Evolutionary conservation across 2,329 filamentous ascomycete species (phyloP), one percentile per base, ranked within the genome.

Genomic region (Penicillium sp.): DNA sequence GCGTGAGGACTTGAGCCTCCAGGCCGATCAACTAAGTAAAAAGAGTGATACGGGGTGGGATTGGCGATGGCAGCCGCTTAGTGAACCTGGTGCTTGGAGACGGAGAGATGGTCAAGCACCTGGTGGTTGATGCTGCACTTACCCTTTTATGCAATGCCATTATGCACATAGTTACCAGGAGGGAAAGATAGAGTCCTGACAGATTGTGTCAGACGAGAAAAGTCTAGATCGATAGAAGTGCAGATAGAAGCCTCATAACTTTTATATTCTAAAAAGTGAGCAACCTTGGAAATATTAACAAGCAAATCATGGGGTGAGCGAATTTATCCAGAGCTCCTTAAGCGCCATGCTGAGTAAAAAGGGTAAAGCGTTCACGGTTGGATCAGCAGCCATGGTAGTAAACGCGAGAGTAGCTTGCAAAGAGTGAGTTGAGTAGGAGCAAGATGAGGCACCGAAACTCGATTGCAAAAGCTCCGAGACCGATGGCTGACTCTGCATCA

Each of bases 41-140:
- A 62, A 61, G 41, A 42, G 43, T 14, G 46, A 50, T n/a, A 59
- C 60, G 7, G 65, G 65, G 2, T 71, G 69, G 68, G 69, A 71
- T 60, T 57, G 61, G 23, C 56, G 69, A 16, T 71, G 69, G 69
- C 58, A 59, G 42, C 53, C 51, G 8, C 47, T 67, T 18, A 62
- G 60, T 22, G 52, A 57, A 28, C 49, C 55, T 39, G 60, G 59
- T 16, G 54, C 56, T 37, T 67, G 65, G 66, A 65, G 65, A 49
- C 55, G 59, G 11, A 39, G 40, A 28, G 51, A 56, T 48, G 44
- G 22, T 28, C 41, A 42, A 35, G 24, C 7, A 26, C 24, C 10
- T 9, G 24, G 24, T 9, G 27, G 24, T 10, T 37, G 9, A 26
- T 14, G 6, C 3, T 2, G 7, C 6, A 16, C 29, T 4, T 14